Base-by-base conservation (phyloP, 148 eudicot genomes). In the Rhododendron mucronatum region DNA sequence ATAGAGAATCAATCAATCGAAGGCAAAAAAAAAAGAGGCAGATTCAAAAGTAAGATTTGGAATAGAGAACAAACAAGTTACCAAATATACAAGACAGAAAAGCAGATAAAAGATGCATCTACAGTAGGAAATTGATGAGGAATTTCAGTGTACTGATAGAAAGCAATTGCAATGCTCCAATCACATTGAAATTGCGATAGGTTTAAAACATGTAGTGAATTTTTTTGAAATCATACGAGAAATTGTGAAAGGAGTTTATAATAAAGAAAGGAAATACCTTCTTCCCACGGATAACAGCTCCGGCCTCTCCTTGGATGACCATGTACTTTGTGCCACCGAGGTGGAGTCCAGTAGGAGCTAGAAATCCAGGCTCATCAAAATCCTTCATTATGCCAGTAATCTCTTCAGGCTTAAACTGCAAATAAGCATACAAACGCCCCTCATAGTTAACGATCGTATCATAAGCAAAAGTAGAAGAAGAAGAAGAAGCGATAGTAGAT, bases 301-400 rank as follows among this genome's bases (percentile, higher is more conserved):
- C 85, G 33, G 94, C 78, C 85, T 91, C 93, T 3, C 93, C 92
- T 86, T 91, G 93, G 73, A 92, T 92, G 12, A 90, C 92, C 94
- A 92, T 90, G 88, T 90, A 92, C 85, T 92, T 92, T 9, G 88
- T 75, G 48, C 93, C 92, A 81, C 89, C 93, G 79, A 92, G 91
- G 85, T 86, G 81, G 23, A 92, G 82, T n/a, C 92, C 92, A 51
- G 93, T 90, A 10, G 92, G 93, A 61, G 91, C 92, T 21, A 90
- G 91, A 39, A 80, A 44, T 20, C 94, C 94, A 80, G 92, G 91
- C 74, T 92, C 91, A 47, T 92, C 90, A 83, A 92, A 90, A 80
- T 92, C 93, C 69, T 90, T 92, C 86, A 87, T 83, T 53, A 92
- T 89, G 55, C 80, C 87, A 78, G 88, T 51, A 41, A 89, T 84